Evolutionary conservation across 2,329 filamentous ascomycete genomes (phyloP), one percentile per base, ranked within the genome.

Genomic region (Colletotrichum endophyticum): DNA sequence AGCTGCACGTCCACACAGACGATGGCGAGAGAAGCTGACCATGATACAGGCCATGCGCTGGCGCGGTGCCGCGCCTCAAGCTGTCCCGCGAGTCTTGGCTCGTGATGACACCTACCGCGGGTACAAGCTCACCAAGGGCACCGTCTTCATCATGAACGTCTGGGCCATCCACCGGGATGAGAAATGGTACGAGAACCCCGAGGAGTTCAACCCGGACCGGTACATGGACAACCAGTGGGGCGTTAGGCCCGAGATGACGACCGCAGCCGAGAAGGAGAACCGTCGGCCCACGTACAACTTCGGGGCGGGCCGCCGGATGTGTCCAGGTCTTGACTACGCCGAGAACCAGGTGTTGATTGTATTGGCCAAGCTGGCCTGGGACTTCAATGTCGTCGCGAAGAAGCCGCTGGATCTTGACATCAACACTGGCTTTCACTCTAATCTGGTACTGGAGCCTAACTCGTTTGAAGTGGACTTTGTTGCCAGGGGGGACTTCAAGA

Each of bases 91-190:
- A 72, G 87, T 88, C 1, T 84, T 85, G 0, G 87, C 86, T 1
- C 84, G 86, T 32, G 88, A 90, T 61, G 88, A 91, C 72, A 80
- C 82, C 15, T 90, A 89, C 78, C 84, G 85, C 59, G 88, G 87
- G 19, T 89, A 87, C 78, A 81, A 84, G 16, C 89, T 91, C 28
- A 88, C 89, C 4, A 83, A 85, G 4, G 88, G 86, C 1, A 89
- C 89, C 0, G 86, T 84, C 0, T 81, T 91, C 0, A 66, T 85
- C 5, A 78, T 80, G 27, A 84, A 85, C 69, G 77, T 80, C 39
- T 89, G 73, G 77, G 84, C 73, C 3, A 78, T 80, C 57, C 80
- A 83, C 59, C 75, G 78, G 61, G 79, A 83, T 66, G 75, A 79
- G 4, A 62, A 73, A 0, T 76, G 79, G 27, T 83, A 81, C 62